A percentile compares a stretch with the other conserved stretches of the same genome.
Conservation (phyloP, 768 basidiomycete genomes). For the Calocybe cyanea region DNA sequence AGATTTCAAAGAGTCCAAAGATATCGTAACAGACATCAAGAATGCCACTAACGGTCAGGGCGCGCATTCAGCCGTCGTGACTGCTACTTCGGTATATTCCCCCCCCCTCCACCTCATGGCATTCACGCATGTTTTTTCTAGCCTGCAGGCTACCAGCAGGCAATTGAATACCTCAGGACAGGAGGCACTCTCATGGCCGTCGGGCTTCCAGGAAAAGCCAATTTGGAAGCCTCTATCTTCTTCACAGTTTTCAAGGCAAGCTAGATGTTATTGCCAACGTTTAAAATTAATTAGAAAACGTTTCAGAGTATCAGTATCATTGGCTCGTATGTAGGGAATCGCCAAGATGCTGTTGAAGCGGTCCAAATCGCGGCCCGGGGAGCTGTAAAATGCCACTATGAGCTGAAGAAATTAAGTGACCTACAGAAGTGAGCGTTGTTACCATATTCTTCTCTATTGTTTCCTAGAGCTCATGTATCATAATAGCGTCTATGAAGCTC, state of each 20-base stretch:
- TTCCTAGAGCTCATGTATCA: background rate
- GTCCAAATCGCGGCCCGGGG: conserved; percentile 71
- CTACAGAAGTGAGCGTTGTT: conserved; percentile 46
- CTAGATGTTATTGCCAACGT: background rate
- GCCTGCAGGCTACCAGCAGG: conserved; percentile 46
- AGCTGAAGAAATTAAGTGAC: conserved; percentile 41
- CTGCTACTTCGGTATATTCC: conserved; percentile 44
- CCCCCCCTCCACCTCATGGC: background rate
- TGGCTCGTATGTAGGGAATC: conserved; percentile 62
- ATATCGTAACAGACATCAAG: conserved; percentile 64
- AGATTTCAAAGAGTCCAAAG: conserved; percentile 68
- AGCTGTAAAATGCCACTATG: conserved; percentile 60
- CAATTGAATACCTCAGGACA: conserved; percentile 70
- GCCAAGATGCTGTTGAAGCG: conserved; percentile 82
- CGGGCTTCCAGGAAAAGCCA: conserved; percentile 66
- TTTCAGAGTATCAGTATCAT: conserved; percentile 49
- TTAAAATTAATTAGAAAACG: conserved; percentile 1
- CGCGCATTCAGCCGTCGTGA: conserved; percentile 66
- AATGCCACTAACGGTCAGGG: conserved; percentile 63
- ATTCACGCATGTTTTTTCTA: conserved; percentile 6
- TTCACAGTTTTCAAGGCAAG: conserved; percentile 62
- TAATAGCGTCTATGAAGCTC: conserved; percentile 35
- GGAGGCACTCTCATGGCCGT: conserved; percentile 77
- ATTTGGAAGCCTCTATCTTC: conserved; percentile 61
- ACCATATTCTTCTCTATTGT: background rate